These are phyloP conservation scores for Salicornia ramosissima DNA, from an alignment of 148 eudicot genomes.

Conservation along the genomic window DNA sequence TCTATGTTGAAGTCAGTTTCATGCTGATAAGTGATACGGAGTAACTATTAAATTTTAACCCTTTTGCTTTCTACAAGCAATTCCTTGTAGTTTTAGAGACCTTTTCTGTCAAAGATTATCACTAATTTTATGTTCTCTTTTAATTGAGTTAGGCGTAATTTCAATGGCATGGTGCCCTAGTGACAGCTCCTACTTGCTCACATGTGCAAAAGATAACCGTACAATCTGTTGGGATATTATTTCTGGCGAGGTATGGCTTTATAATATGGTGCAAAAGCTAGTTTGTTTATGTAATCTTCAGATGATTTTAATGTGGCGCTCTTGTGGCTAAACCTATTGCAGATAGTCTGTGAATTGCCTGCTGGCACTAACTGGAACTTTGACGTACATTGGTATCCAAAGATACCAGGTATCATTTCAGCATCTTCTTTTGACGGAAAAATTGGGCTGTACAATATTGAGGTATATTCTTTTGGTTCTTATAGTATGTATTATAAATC, in stretches of 20 bases:
- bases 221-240: constrained; percentile 89
- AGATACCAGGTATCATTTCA: constrained; percentile 89
- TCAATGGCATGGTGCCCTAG: constrained; percentile 96
- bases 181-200: constrained; percentile 86
- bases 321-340: constrained; percentile 25
- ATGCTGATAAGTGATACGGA: no score
- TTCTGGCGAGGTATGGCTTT: constrained; percentile 67
- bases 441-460: constrained; percentile 81
- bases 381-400: constrained; percentile 94
- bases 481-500: background rate
- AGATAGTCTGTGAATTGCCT: constrained; percentile 92
- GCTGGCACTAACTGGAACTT: constrained; percentile 92
- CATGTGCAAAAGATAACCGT: constrained; percentile 92
- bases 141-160: constrained; percentile 57
- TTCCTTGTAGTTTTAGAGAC: background rate
- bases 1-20: no score
- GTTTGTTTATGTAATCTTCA: background rate
- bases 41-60: background rate
- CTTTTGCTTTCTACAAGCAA: background rate
- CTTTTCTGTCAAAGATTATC: background rate
- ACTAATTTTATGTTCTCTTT: background rate
- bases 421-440: constrained; percentile 98
- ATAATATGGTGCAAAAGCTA: background rate
- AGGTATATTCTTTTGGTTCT: constrained; percentile 46
- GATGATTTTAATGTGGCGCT: constrained; percentile 6